phyloP scores from a whole-genome alignment of 2,329 filamentous ascomycete species.

The Parasarocladium wereldwijsianum region DNA sequence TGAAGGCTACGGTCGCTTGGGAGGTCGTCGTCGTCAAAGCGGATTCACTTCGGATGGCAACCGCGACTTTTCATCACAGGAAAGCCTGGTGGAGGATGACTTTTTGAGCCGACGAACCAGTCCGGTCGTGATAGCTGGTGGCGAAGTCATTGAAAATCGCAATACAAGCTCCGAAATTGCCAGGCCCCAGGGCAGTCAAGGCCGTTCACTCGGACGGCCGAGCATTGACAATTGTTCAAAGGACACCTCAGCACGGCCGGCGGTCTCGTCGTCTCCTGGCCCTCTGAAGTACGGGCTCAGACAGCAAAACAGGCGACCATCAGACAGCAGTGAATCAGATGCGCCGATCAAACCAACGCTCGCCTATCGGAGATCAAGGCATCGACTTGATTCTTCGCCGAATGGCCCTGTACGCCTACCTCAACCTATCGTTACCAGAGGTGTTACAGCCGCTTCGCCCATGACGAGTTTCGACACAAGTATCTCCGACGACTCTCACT shows the following conservation, averaged over 20 bases:
- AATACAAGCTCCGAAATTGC: slow-evolving; percentile 35
- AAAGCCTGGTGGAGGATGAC: slow-evolving; percentile 37
- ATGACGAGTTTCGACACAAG: slow-evolving; percentile 42
- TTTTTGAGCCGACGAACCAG: slow-evolving; percentile 49
- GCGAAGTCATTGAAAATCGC: slow-evolving; percentile 44
- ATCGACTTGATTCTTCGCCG: slow-evolving; percentile 30
- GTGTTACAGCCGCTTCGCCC: slow-evolving; percentile 26
- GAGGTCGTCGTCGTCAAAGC: slow-evolving; percentile 46
- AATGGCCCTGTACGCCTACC: slow-evolving; percentile 32
- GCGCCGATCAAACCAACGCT: slow-evolving; percentile 33
- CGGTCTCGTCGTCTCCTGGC: slow-evolving; percentile 39
- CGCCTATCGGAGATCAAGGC: slow-evolving; percentile 39
- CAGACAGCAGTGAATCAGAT: slow-evolving; percentile 43
- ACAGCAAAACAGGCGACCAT: too few species aligned
- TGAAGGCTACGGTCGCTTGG: slow-evolving; percentile 64
- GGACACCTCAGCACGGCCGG: slow-evolving; percentile 24
- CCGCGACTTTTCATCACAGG: slow-evolving; percentile 30
- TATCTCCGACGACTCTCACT: slow-evolving; percentile 40
- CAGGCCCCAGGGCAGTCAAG: slow-evolving; percentile 36
- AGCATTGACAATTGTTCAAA: slow-evolving; percentile 26
- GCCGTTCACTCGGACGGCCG: slow-evolving; percentile 23
- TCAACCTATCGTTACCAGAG: slow-evolving; percentile 34
- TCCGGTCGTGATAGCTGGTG: slow-evolving; percentile 51
- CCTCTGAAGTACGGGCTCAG: too few species aligned
- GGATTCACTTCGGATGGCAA: slow-evolving; percentile 26